Evolutionary conservation across 148 eudicot species (phyloP).

Genomic region (Camellia lanceoleosa): DNA sequence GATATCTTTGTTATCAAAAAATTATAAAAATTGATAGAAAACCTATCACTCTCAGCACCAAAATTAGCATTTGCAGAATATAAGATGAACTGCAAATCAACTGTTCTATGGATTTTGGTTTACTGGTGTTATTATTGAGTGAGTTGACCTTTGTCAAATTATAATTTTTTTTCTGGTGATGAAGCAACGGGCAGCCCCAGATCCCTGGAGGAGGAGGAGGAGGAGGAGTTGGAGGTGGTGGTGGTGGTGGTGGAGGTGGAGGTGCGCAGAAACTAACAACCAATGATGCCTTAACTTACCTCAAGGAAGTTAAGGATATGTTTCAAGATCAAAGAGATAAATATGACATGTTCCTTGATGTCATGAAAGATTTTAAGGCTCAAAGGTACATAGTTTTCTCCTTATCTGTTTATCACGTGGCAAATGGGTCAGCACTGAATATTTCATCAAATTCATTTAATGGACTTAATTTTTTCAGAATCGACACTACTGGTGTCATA

Average conservation of each 20-base stretch:
- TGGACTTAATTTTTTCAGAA: constrained; percentile 43
- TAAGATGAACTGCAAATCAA: not conserved
- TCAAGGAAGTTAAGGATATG: constrained; percentile 95
- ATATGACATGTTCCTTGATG: constrained; percentile 93
- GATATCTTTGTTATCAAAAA: too few species aligned
- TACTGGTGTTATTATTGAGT: not conserved
- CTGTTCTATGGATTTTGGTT: not conserved
- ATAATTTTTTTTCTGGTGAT: constrained; percentile 14
- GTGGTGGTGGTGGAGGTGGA: constrained; percentile 19
- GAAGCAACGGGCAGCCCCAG: constrained; percentile 63
- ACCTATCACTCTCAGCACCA: not conserved
- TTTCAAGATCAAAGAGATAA: constrained; percentile 89
- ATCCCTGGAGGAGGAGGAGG: constrained; percentile 45
- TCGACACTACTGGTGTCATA: constrained; percentile 93
- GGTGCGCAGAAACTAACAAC: constrained; percentile 70
- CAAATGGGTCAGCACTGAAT: not conserved
- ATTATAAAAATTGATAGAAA: too few species aligned
- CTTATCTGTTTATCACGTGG: not conserved
- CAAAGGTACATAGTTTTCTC: constrained; percentile 52
- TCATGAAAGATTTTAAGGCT: constrained; percentile 96
- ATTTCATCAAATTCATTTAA: not conserved
- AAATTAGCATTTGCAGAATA: not conserved
- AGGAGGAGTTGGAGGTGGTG: constrained; percentile 36
- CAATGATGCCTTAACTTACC: constrained; percentile 84
- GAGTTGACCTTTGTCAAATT: constrained; percentile 5